Percentiles rank a stretch among this genome's conserved stretches.
Conservation (phyloP, 306 rosid genomes). For the Lagenaria siceraria region DNA sequence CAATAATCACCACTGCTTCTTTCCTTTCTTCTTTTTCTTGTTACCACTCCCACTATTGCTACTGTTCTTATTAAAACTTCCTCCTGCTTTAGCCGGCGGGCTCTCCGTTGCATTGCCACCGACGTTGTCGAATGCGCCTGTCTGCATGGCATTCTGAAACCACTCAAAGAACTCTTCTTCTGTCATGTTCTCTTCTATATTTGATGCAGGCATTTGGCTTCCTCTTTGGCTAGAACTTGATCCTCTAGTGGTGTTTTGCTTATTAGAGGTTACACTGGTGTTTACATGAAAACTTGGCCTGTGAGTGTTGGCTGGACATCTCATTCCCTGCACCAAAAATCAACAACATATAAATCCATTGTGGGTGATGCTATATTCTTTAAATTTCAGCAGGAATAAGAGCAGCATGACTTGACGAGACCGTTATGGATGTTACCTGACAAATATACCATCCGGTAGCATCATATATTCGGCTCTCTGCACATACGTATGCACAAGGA, state of each 20-base stretch:
- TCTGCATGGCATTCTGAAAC: constrained; percentile 71
- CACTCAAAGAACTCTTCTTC: constrained; percentile 92
- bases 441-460: constrained; percentile 97
- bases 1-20: constrained; percentile 55
- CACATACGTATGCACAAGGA: constrained; percentile 74
- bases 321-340: constrained; percentile 70
- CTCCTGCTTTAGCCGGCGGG: constrained; percentile 36
- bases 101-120: constrained; percentile 37
- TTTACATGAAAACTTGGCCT: constrained; percentile 95
- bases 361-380: background rate
- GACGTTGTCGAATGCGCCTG: constrained; percentile 55
- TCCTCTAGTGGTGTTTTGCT: constrained; percentile 56
- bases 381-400: background rate
- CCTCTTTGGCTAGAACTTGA: constrained; percentile 69
- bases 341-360: background rate
- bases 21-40: constrained; percentile 84
- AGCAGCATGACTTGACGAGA: background rate
- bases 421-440: constrained; percentile 44
- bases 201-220: constrained; percentile 46
- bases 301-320: constrained; percentile 86
- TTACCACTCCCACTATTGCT: constrained; percentile 19
- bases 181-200: constrained; percentile 64
- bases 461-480: constrained; percentile 79
- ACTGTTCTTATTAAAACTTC: constrained; percentile 35
- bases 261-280: constrained; percentile 66